These are phyloP conservation scores for Basipetospora sp. DNA, from an alignment of 2,329 filamentous ascomycete genomes.

Conservation along the genomic window DNA sequence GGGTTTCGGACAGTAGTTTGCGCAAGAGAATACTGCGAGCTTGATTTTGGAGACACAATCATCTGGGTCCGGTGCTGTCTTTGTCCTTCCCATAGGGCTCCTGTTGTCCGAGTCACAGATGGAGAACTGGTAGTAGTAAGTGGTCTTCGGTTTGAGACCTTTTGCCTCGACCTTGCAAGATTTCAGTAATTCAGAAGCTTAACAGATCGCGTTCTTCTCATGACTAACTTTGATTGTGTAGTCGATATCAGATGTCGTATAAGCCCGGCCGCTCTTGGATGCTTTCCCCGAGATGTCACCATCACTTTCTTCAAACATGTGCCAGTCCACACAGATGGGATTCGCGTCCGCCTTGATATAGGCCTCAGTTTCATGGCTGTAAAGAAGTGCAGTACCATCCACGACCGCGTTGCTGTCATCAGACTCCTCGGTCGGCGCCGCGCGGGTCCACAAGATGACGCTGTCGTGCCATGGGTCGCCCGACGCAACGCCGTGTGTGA, in stretches of 20 bases:
- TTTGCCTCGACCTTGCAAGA: conserved; percentile 41
- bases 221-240: conserved; percentile 53
- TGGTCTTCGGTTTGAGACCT: conserved; percentile 46
- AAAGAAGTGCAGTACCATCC: conserved; percentile 27
- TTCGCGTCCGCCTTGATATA: conserved; percentile 29
- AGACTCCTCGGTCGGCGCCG: conserved; percentile 29
- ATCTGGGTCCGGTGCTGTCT: conserved; percentile 46
- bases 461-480: conserved; percentile 39
- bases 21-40: conserved; percentile 57
- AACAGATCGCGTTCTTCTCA: not conserved
- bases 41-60: conserved; percentile 43
- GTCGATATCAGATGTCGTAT: conserved; percentile 59
- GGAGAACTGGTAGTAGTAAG: conserved; percentile 55
- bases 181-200: not conserved
- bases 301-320: conserved; percentile 33
- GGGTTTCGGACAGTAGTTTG: conserved; percentile 39
- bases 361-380: conserved; percentile 31
- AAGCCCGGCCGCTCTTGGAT: conserved; percentile 43
- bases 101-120: conserved; percentile 48
- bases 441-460: conserved; percentile 40
- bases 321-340: conserved; percentile 54
- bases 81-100: conserved; percentile 52
- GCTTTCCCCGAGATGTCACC: conserved; percentile 26
- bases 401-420: conserved; percentile 31
- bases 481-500: conserved; percentile 47